These are phyloP conservation scores for Endoconidiophora polonica DNA, from an alignment of 2,329 filamentous ascomycete species.

Conservation along the genomic window DNA sequence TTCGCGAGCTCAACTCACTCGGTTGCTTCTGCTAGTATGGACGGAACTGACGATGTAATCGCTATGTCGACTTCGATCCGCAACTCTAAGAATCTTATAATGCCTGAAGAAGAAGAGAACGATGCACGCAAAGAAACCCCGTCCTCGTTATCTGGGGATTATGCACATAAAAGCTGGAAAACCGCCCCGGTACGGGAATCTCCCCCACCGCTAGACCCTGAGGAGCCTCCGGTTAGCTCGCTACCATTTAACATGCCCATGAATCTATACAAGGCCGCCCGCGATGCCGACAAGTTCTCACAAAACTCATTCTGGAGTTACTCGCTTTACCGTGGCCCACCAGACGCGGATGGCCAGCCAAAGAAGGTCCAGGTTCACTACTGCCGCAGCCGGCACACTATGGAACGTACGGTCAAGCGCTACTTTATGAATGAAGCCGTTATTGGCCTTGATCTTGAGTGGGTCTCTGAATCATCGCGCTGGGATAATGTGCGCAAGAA, in stretches of 20 bases:
- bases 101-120: not conserved
- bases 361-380: conserved; percentile 57
- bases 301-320: conserved; percentile 50
- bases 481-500: conserved; percentile 42
- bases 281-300: conserved; percentile 26
- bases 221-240: conserved; percentile 22
- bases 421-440: conserved; percentile 54
- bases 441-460: conserved; percentile 84
- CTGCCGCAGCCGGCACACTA: conserved; percentile 49
- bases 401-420: conserved; percentile 43
- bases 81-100: too few species aligned
- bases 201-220: not conserved
- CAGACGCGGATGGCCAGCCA: conserved; percentile 22
- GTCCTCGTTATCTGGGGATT: not conserved
- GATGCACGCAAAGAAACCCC: not conserved
- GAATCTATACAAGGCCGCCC: conserved; percentile 31
- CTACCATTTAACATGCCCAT: conserved; percentile 31
- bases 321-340: conserved; percentile 42
- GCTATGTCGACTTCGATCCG: too few species aligned
- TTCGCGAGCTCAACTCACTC: not conserved
- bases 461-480: conserved; percentile 39
- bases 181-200: not conserved
- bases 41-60: too few species aligned
- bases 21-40: not conserved
- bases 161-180: not conserved